A percentile compares a stretch with the other conserved stretches of the same genome.
Conservation (phyloP, 352 stramenopile genomes). For the Pythium apleroticum region DNA sequence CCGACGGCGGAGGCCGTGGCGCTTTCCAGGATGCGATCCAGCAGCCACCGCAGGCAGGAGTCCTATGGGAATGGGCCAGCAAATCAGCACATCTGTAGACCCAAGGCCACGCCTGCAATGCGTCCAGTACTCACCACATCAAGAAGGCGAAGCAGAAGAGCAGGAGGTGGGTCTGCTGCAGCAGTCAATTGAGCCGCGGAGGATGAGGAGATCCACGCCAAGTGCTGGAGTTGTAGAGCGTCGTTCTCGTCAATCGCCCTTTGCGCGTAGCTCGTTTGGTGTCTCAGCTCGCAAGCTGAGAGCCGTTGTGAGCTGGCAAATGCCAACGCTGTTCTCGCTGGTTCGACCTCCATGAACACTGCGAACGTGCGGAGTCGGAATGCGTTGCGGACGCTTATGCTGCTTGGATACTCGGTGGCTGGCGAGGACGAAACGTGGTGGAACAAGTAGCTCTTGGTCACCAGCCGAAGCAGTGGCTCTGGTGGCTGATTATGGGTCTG, state of each 20-base stretch:
- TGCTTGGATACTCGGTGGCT: background rate
- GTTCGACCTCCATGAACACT: slow-evolving; percentile 9
- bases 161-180: background rate
- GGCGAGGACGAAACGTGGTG: slow-evolving; percentile 29
- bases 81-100: background rate
- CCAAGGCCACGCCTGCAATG: no score
- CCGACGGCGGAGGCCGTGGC: background rate
- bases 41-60: background rate
- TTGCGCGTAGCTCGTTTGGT: background rate
- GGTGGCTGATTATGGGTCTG: background rate
- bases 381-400: slow-evolving; percentile 19
- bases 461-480: slow-evolving; percentile 13
- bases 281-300: background rate
- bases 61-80: no score
- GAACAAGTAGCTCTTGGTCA: slow-evolving; percentile 45
- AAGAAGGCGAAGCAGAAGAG: background rate
- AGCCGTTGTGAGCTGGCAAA: no score
- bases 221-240: background rate
- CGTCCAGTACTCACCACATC: background rate
- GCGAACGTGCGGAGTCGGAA: slow-evolving; percentile 26
- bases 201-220: background rate
- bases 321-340: background rate
- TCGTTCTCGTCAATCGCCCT: background rate
- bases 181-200: background rate
- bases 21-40: background rate